Base-by-base conservation (phyloP, 768 basidiomycete genomes). In the Tulasnella sp. region DNA sequence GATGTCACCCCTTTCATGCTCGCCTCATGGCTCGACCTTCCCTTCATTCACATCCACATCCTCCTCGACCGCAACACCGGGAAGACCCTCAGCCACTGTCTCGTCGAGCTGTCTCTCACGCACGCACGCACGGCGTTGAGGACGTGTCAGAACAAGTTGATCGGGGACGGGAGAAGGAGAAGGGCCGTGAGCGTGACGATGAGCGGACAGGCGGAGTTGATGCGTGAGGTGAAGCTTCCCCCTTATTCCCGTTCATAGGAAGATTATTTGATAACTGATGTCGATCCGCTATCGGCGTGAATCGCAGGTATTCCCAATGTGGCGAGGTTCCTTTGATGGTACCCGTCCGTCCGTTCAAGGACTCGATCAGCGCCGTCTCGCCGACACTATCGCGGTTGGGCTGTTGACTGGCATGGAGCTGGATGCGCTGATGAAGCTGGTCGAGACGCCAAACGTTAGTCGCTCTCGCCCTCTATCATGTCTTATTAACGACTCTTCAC, bases 31-130 rank as follows among this genome's bases (percentile, higher is more conserved):
- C 70, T 66, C 53, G 55, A 48, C 60, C 38, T 56, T 42, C 64
- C 84, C 85, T 60, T 83, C 84, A 27, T 22, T 9, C 17, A 70
- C 82, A 49, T 76, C 7, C 85, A 90, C 64, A 85, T 90, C 42
- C 77, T 92, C 19, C 78, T 92, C 59, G 88, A 92, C 64, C 73
- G 76, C 38, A 83, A 85, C 64, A 88, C 61, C 8, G 64, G 88
- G 42, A 91, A 91, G 71, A 92, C 89, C 0, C 75, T 84, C 55
- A 87, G 84, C 62, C 88, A 92, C 69, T 88, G 89, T 1, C 91
- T 83, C 63, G 83, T 85, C 12, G 88, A 91, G 68, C 29, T 59
- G 15, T 79, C 88, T 62, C 72, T 72, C 22, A 78, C 82, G 29
- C 76, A 76, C 1, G 76, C 78, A 25, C 56, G 61, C 1, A 17